phyloP scores from a whole-genome alignment of 2,329 filamentous ascomycete genomes.

The Hypoxylon sp. region DNA sequence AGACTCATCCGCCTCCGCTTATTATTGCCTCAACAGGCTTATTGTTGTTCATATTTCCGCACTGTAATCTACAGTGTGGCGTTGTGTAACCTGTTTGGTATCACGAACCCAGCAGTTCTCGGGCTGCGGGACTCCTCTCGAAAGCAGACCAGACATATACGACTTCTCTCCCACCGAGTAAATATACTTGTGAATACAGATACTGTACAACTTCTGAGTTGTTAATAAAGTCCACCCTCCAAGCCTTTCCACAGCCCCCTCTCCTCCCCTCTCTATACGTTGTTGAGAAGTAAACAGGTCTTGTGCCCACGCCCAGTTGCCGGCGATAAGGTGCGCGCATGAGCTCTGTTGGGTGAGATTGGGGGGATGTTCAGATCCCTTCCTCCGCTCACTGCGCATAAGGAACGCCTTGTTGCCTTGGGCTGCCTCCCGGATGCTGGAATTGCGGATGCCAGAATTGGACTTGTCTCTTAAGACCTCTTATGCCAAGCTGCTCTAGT shows the following conservation, averaged over 20 bases:
- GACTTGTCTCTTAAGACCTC: constrained; percentile 4
- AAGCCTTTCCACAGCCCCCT: not conserved
- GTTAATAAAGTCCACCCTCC: not conserved
- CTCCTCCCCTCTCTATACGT: not conserved
- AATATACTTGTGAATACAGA: too few relatives aligned
- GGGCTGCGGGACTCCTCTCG: too few relatives aligned
- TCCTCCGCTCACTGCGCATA: not conserved
- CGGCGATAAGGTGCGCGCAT: not conserved
- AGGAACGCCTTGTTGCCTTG: constrained; percentile 17
- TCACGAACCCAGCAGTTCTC: too few relatives aligned
- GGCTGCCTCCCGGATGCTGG: constrained; percentile 8
- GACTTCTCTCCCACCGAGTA: not conserved
- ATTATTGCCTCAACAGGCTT: too few relatives aligned
- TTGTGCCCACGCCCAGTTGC: not conserved
- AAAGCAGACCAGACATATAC: too few relatives aligned
- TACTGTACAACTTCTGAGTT: too few relatives aligned
- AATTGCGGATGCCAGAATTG: not conserved
- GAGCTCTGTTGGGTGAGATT: not conserved
- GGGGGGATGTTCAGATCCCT: not conserved
- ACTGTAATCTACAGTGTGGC: too few relatives aligned
- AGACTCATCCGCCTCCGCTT: too few relatives aligned
- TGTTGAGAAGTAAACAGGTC: not conserved
- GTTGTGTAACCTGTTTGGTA: too few relatives aligned
- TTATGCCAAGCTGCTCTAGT: not conserved
- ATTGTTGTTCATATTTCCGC: too few relatives aligned